Conservation (phyloP, 192 early-diverging fungal species). For the Linnemannia zychae region DNA sequence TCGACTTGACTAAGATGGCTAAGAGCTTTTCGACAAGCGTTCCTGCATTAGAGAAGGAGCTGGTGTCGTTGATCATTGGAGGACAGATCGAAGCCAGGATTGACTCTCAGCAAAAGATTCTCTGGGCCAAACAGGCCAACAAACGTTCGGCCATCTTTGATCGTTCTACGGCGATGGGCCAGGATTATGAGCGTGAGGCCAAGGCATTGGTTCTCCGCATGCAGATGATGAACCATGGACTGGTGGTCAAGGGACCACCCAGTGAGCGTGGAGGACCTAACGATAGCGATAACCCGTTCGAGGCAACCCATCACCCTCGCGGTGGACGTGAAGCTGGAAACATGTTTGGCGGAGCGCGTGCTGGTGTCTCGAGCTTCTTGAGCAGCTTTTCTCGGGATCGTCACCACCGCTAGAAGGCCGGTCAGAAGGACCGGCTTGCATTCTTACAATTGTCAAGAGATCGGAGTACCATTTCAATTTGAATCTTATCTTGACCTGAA, state of each 20-base stretch:
- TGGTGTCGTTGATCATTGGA: constrained; percentile 77
- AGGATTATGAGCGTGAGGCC: constrained; percentile 74
- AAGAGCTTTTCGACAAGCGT: constrained; percentile 75
- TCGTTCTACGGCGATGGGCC: constrained; percentile 72
- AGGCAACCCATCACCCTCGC: neutral
- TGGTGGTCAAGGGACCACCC: constrained; percentile 54
- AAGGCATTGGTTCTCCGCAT: constrained; percentile 74
- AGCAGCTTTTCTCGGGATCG: constrained; percentile 39
- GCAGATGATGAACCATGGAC: constrained; percentile 69
- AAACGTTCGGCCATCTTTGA: constrained; percentile 78
- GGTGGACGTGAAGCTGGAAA: constrained; percentile 23
- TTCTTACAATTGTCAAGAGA: neutral
- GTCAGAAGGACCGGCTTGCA: neutral
- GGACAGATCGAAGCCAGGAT: constrained; percentile 83
- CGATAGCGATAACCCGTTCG: neutral
- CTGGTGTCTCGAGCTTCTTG: constrained; percentile 31
- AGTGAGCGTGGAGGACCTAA: constrained; percentile 20
- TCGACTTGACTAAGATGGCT: constrained; percentile 87
- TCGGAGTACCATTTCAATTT: neutral
- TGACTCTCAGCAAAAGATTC: constrained; percentile 90
- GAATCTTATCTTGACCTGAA: neutral
- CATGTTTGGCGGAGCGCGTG: constrained; percentile 34
- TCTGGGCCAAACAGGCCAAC: constrained; percentile 77
- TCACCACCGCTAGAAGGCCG: constrained; percentile 7
- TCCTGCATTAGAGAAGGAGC: constrained; percentile 73